A percentile compares a stretch with the other conserved stretches of the same genome.
Conservation (phyloP, 805 yeast genomes). For the Hanseniaspora taiwanica region DNA sequence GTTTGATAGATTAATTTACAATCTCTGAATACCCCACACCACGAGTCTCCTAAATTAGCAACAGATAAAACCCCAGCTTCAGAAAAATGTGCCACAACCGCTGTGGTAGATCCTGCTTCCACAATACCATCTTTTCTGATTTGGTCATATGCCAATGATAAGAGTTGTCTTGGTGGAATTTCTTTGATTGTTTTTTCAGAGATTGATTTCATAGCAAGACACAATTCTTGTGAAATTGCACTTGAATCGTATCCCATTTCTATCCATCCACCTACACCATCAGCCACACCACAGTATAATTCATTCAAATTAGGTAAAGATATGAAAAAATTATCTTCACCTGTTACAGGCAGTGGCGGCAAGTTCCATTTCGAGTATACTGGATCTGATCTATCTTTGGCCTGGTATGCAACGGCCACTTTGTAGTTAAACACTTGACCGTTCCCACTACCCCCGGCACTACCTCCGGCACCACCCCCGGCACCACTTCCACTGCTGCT, state of each 20-base stretch:
- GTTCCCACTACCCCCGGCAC: not conserved
- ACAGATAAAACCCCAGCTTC: slow-evolving; percentile 40
- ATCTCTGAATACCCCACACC: slow-evolving; percentile 76
- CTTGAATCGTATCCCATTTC: slow-evolving; percentile 84
- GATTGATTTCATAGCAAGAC: slow-evolving; percentile 36
- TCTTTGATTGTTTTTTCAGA: slow-evolving; percentile 6
- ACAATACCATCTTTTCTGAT: slow-evolving; percentile 44
- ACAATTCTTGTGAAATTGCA: slow-evolving; percentile 72
- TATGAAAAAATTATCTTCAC: slow-evolving; percentile 64
- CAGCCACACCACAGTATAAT: slow-evolving; percentile 70
- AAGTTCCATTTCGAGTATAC: slow-evolving; percentile 21
- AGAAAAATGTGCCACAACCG: slow-evolving; percentile 65
- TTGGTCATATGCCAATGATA: slow-evolving; percentile 42
- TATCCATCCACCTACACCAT: slow-evolving; percentile 98
- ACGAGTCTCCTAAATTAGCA: slow-evolving; percentile 87
- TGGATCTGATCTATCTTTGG: slow-evolving; percentile 51
- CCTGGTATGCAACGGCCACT: slow-evolving; percentile 51
- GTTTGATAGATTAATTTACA: slow-evolving; percentile 51
- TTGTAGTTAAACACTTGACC: not conserved
- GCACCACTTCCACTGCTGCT: not conserved
- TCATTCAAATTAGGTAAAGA: slow-evolving; percentile 23
- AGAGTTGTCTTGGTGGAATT: slow-evolving; percentile 32
- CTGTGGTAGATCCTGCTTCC: slow-evolving; percentile 88
- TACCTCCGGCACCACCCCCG: not conserved
- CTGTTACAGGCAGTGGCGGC: slow-evolving; percentile 44